Evolutionary conservation across 352 stramenopile genomes (phyloP), one percentile per base, ranked within the genome.

Genomic region (Synura sp.): DNA sequence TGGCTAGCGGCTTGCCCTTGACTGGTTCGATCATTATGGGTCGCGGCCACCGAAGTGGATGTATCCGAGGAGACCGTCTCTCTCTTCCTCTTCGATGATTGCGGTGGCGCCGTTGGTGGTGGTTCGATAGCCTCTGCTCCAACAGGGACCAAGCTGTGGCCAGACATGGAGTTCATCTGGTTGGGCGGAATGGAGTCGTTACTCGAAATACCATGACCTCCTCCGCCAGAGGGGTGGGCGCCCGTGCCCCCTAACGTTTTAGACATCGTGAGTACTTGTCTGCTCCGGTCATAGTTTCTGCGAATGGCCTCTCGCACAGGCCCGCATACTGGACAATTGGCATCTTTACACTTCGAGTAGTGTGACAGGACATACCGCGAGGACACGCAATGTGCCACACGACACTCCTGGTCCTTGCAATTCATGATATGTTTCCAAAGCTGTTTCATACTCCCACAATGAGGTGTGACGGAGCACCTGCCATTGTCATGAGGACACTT

Each of bases 291-390:
- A 81, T 95, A 90, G 77, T 94, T 94, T 29, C 63, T 92, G 85
- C 98, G 93, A 34, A 99, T 97, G 0, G 95, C 94, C 82, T 97
- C 97, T n/a, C 94, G 87, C 22, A 99, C 93, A 19, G 97, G 92
- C 34, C 96, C 92, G 82, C 96, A 99, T 0, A 99, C 95, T 4
- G 95, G 88, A 86, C 96, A 99, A 71, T 95, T 91, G n/a, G 90
- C 81, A 80, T 99, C 96, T 59, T 96, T 95, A 81, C 96, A 99
- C 49, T 97, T 91, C 84, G 98, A 95, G 80, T 99, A 99, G 84
- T 99, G 96, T 75, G 92, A 98, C 25, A 99, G 85, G 76, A 99
- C 93, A 82, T 98, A 92, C 77, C 97, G 94, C n/a, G 94, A 98
- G 63, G 91, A 98, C 33, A 98, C 96, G 83, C 96, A 99, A 82